Evolutionary conservation across 129 eudicot genomes (phyloP).

Genomic region (Saussurea involucrata): DNA sequence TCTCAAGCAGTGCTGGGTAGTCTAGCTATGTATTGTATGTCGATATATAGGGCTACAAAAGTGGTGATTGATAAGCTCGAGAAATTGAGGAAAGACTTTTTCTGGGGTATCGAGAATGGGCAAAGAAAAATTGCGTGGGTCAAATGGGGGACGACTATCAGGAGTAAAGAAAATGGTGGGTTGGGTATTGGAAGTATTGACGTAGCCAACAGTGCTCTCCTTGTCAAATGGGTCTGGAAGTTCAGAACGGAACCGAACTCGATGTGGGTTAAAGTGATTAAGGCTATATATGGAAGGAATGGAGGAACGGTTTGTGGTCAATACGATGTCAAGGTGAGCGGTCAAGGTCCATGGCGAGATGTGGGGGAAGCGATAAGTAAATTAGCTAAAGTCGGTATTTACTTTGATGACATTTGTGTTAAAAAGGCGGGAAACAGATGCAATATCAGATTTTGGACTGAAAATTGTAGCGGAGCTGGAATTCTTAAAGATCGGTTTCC

Average conservation of each 20-base stretch:
- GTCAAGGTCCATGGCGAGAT: background rate
- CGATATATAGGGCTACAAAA: too few species aligned
- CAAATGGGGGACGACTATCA: too few species aligned
- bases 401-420: background rate
- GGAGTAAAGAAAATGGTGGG: too few species aligned
- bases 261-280: background rate
- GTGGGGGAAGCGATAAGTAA: background rate
- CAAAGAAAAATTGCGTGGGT: too few species aligned
- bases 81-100: too few species aligned
- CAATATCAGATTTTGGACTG: background rate
- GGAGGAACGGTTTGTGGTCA: background rate
- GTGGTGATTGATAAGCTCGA: too few species aligned
- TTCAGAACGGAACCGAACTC: background rate
- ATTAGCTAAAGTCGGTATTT: background rate
- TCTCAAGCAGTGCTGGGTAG: too few species aligned
- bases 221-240: too few species aligned
- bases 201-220: too few species aligned
- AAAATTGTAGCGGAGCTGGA: background rate
- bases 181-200: too few species aligned
- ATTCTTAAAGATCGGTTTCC: background rate
- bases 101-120: too few species aligned
- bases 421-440: background rate
- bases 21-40: too few species aligned
- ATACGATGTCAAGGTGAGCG: background rate
- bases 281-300: background rate